phyloP scores from a whole-genome alignment of 257 asterid species.

The Solanum paucissectum region DNA sequence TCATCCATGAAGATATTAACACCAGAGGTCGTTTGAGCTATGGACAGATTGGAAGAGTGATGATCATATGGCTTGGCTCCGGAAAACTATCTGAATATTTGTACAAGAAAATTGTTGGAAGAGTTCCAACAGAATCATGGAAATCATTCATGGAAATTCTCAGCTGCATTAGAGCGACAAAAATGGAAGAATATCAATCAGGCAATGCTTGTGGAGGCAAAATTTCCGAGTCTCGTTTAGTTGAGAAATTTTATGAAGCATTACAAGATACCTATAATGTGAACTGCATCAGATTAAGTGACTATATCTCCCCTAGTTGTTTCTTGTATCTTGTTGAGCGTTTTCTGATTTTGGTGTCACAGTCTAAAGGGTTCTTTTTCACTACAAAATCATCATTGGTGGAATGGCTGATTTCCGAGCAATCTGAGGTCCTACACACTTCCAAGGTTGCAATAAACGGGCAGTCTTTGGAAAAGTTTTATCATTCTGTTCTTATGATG shows the following conservation, averaged over 20 bases:
- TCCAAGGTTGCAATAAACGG: not conserved
- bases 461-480: not conserved
- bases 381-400: constrained; percentile 34
- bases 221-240: not conserved
- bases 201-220: not conserved
- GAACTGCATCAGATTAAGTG: constrained; percentile 11
- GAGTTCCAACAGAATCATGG: constrained; percentile 15
- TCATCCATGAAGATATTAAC: constrained; percentile 4
- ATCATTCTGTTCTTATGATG: not conserved
- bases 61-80: constrained; percentile 32
- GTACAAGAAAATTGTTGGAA: constrained; percentile 7
- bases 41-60: constrained; percentile 33
- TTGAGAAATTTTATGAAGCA: constrained; percentile 12
- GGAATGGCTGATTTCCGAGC: constrained; percentile 24
- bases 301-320: constrained; percentile 43
- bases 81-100: constrained; percentile 14
- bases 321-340: constrained; percentile 56
- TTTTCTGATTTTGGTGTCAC: constrained; percentile 29
- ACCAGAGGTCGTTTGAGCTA: constrained; percentile 7
- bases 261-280: constrained; percentile 20
- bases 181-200: not conserved
- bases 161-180: not conserved
- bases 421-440: constrained; percentile 7
- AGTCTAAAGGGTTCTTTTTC: constrained; percentile 20
- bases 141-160: constrained; percentile 25